A percentile compares a stretch with the other conserved stretches of the same genome.
These are phyloP conservation scores for Patellifolia procumbens DNA, from an alignment of 179 eudicot species.

Conservation along the genomic window DNA sequence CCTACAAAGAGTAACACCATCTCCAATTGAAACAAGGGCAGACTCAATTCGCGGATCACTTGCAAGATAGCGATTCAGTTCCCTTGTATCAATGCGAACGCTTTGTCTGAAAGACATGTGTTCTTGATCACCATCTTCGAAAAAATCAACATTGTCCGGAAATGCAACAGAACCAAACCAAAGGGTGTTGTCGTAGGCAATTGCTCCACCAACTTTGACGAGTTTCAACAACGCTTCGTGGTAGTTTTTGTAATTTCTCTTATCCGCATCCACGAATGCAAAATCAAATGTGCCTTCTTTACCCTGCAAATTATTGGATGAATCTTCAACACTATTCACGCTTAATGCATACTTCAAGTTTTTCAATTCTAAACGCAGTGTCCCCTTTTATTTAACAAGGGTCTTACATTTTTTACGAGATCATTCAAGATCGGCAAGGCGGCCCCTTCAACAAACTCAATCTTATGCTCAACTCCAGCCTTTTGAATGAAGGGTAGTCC, in stretches of 20 bases:
- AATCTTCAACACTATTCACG: not conserved
- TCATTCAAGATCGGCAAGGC: slow-evolving; percentile 20
- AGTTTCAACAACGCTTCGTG: slow-evolving; percentile 47
- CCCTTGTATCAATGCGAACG: slow-evolving; percentile 1
- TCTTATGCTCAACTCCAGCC: slow-evolving; percentile 45
- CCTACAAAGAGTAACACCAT: slow-evolving; percentile 42
- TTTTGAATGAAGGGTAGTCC: slow-evolving; percentile 43
- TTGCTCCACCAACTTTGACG: slow-evolving; percentile 54
- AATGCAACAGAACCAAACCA: slow-evolving; percentile 47
- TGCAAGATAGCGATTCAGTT: slow-evolving; percentile 30
- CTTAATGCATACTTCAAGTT: no score
- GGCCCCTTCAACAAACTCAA: slow-evolving; percentile 30
- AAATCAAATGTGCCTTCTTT: slow-evolving; percentile 48
- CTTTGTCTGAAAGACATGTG: not conserved
- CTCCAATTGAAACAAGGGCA: slow-evolving; percentile 37
- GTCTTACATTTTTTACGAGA: slow-evolving; percentile 28
- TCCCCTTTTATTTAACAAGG: no score
- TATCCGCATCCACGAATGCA: slow-evolving; percentile 59
- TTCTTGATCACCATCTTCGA: slow-evolving; percentile 4
- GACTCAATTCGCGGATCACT: slow-evolving; percentile 37
- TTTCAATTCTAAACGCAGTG: not conserved
- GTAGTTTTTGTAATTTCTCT: slow-evolving; percentile 43
- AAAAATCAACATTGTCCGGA: slow-evolving; percentile 18
- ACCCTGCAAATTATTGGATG: slow-evolving; percentile 23
- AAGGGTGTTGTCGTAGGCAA: slow-evolving; percentile 46